A percentile compares a stretch with the other conserved stretches of the same genome.
Evolutionary conservation across 768 basidiomycete species (phyloP).

Genomic region (Rhodocollybia butyracea): DNA sequence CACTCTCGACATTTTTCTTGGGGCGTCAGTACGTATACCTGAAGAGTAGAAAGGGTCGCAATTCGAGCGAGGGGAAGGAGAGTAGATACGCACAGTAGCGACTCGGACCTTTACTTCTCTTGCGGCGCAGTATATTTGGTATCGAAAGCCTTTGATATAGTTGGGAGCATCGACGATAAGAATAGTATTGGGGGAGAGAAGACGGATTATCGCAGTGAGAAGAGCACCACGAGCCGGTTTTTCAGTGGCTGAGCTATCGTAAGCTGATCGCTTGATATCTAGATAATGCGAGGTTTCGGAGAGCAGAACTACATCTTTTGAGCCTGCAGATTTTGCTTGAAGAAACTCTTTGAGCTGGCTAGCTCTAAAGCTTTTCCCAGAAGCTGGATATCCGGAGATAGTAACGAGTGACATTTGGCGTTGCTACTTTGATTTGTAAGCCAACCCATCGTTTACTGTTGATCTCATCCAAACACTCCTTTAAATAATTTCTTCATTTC

Average conservation of each 20-base stretch:
- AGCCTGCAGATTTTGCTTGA: slow-evolving; percentile 37
- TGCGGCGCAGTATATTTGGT: slow-evolving; percentile 96
- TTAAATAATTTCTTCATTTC: slow-evolving; percentile 16
- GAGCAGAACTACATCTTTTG: slow-evolving; percentile 42
- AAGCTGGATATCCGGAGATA: slow-evolving; percentile 81
- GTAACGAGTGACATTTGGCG: slow-evolving; percentile 90
- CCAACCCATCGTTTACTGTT: background rate
- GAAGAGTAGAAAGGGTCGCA: background rate
- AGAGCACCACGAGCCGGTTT: slow-evolving; percentile 85
- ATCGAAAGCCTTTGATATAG: slow-evolving; percentile 98
- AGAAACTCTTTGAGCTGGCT: slow-evolving; percentile 59
- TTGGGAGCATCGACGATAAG: slow-evolving; percentile 90
- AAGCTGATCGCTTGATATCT: slow-evolving; percentile 59
- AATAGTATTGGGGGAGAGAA: slow-evolving; percentile 68
- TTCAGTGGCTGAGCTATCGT: slow-evolving; percentile 72
- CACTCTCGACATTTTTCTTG: slow-evolving; percentile 75
- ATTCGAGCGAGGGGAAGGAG: background rate
- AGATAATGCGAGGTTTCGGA: slow-evolving; percentile 72
- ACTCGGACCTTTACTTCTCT: slow-evolving; percentile 81
- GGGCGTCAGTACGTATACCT: slow-evolving; percentile 76
- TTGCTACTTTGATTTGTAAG: too few species aligned
- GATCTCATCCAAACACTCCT: slow-evolving; percentile 1
- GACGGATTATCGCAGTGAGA: slow-evolving; percentile 79
- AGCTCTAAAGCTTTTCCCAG: slow-evolving; percentile 82
- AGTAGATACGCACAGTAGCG: slow-evolving; percentile 67